phyloP scores from a whole-genome alignment of 2,329 filamentous ascomycete species.

The Aspergillus sp. region DNA sequence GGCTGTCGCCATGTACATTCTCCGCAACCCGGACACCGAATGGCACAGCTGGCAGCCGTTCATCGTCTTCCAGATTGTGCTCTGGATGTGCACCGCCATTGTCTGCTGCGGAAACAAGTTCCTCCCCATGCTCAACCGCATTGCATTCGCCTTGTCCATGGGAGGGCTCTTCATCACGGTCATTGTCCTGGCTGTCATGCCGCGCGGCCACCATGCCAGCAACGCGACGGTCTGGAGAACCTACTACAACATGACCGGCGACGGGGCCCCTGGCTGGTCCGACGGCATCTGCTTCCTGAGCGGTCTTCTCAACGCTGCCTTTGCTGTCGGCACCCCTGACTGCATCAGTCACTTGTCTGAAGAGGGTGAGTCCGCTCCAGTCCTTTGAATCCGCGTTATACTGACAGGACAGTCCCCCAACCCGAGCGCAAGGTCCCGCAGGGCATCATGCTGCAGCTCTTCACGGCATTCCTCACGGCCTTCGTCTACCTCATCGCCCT shows the following conservation, averaged over 20 bases:
- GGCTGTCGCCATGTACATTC: constrained; percentile 32
- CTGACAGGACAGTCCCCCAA: constrained; percentile 20
- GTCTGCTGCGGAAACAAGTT: constrained; percentile 54
- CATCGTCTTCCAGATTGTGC: constrained; percentile 44
- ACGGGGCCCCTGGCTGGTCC: constrained; percentile 22
- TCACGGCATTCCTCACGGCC: constrained; percentile 42
- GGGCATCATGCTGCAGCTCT: constrained; percentile 47
- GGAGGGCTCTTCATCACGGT: constrained; percentile 50
- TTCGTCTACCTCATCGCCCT: constrained; percentile 51
- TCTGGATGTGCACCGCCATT: constrained; percentile 51
- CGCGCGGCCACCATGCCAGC: constrained; percentile 29
- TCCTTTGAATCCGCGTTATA: neutral
- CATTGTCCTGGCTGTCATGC: constrained; percentile 51
- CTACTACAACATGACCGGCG: constrained; percentile 29
- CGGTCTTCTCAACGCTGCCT: constrained; percentile 65
- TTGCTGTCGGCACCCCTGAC: constrained; percentile 64
- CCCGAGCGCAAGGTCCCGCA: constrained; percentile 42
- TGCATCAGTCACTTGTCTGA: constrained; percentile 63
- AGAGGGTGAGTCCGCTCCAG: constrained; percentile 39
- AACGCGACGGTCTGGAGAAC: constrained; percentile 27
- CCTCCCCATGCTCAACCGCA: constrained; percentile 51
- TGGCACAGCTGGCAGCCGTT: constrained; percentile 35
- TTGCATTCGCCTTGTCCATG: constrained; percentile 55
- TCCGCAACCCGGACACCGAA: constrained; percentile 20
- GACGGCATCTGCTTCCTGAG: constrained; percentile 50